Base-by-base conservation (phyloP, 805 yeast species). In the Huiozyma sinensis region DNA sequence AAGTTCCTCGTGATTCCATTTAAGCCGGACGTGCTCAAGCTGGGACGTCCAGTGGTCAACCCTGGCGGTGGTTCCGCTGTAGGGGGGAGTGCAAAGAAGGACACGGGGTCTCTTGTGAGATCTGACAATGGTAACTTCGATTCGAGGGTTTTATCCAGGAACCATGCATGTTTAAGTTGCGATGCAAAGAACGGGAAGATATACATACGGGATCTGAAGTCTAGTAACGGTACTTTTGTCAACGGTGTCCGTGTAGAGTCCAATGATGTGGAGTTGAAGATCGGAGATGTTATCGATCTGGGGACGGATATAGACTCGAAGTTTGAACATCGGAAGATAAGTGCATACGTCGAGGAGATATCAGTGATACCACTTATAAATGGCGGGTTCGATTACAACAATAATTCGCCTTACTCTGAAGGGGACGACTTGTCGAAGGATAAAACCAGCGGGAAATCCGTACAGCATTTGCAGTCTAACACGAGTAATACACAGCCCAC, bases 181-280 rank as follows among this genome's bases (percentile, higher is more conserved):
- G 92, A 85, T 52, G 69, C 76, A 12, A 61, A 61, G 28, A 64
- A 68, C 5, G 88, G 89, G 5, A 73, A 73, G 47, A 71, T 94
- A 17, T 86, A 72, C 71, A 73, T 92, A 28, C 77, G 81, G 51
- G 99, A 92, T 65, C 73, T 88, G 56, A 87, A 88, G 45, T 83
- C 95, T 2, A 83, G 95, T 27, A 92, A 92, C 63, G 99, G 99
- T 7, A 90, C 98, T 0, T 94, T 83, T 61, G 76, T 92, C 40
- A 92, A 92, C 61, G 85, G 80, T 32, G 70, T 66, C 36, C 79
- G 88, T 49, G 71, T 92, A 8, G 72, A 71, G 45, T 65, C 67
- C 8, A 54, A 56, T 42, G 82, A 77, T 38, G 76, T 75, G 17
- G 85, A 80, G 51, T 64, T 92, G 41, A 72, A 78, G 44, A 70